Evolutionary conservation across 225 moss, liverwort and hornwort species (phyloP).

Genomic region (Climacium dendroides): DNA sequence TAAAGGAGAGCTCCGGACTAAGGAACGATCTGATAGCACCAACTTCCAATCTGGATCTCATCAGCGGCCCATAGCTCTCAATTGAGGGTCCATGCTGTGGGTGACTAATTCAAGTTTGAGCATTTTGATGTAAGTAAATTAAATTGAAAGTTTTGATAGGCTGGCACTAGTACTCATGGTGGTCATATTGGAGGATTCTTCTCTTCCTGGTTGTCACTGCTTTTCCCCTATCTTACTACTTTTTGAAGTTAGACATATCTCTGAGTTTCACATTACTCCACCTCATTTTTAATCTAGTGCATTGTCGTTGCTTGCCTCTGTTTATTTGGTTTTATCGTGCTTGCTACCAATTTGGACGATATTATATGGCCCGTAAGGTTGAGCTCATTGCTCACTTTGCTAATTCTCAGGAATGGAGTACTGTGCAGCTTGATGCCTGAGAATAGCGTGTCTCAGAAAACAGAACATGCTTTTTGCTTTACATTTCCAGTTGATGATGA

Average conservation of each 20-base stretch:
- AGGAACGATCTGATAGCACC: slow-evolving; percentile 38
- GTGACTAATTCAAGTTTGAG: slow-evolving; percentile 2
- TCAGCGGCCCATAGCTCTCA: slow-evolving; percentile 49
- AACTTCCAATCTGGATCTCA: slow-evolving; percentile 42
- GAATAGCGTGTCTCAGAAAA: background rate
- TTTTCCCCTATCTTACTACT: background rate
- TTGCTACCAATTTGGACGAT: background rate
- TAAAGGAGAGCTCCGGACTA: slow-evolving; percentile 24
- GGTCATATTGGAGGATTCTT: background rate
- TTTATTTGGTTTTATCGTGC: background rate
- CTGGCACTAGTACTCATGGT: background rate
- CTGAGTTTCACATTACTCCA: background rate
- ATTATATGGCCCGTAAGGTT: background rate
- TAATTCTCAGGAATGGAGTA: background rate
- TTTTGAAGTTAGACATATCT: background rate
- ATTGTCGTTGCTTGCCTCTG: background rate
- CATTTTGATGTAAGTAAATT: background rate
- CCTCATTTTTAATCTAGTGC: background rate
- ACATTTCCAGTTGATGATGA: background rate
- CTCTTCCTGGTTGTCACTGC: background rate
- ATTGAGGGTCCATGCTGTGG: slow-evolving; percentile 11
- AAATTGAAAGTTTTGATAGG: slow-evolving; percentile 1
- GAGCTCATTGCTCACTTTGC: background rate
- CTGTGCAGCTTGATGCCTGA: background rate
- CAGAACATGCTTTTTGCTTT: background rate